Evolutionary conservation across 177 flowering plant genomes (phyloP).

Genomic region (Vitis hybrid): DNA sequence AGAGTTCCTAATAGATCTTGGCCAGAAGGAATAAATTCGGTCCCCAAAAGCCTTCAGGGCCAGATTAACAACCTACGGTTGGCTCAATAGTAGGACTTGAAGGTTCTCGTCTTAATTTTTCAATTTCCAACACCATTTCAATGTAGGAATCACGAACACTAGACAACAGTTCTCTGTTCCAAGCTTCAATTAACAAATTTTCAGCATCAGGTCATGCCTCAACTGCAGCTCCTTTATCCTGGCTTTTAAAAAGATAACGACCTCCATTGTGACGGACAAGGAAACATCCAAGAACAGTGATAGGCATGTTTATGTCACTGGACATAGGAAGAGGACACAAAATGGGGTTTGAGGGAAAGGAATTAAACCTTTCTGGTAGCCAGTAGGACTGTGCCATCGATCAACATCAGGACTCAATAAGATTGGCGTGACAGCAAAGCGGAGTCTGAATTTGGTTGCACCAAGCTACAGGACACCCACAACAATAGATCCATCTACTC

Average conservation of each 20-base stretch:
- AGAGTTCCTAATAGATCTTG: constrained; percentile 43
- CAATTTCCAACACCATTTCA: constrained; percentile 75
- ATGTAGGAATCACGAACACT: constrained; percentile 89
- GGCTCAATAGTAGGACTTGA: constrained; percentile 49
- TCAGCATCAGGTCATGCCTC: constrained; percentile 58
- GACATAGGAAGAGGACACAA: constrained; percentile 93
- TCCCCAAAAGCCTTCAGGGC: constrained; percentile 59
- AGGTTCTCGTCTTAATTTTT: constrained; percentile 66
- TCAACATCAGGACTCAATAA: too few relatives aligned
- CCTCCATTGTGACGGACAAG: constrained; percentile 84
- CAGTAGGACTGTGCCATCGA: too few relatives aligned
- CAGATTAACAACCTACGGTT: constrained; percentile 33
- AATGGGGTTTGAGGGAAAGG: constrained; percentile 39
- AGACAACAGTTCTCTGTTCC: constrained; percentile 91
- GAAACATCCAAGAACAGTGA: constrained; percentile 77
- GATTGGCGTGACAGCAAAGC: too few relatives aligned
- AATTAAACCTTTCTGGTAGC: constrained; percentile 1
- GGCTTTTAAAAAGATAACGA: constrained; percentile 73
- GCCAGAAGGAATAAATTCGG: constrained; percentile 81
- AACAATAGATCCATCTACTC: too few relatives aligned
- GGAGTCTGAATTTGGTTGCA: too few relatives aligned
- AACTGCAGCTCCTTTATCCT: constrained; percentile 27
- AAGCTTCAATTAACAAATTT: constrained; percentile 75
- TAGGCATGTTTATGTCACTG: constrained; percentile 52
- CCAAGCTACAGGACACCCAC: too few relatives aligned